Conservation (phyloP, 2,329 filamentous ascomycete genomes). For the Fusarium avenaceum region DNA sequence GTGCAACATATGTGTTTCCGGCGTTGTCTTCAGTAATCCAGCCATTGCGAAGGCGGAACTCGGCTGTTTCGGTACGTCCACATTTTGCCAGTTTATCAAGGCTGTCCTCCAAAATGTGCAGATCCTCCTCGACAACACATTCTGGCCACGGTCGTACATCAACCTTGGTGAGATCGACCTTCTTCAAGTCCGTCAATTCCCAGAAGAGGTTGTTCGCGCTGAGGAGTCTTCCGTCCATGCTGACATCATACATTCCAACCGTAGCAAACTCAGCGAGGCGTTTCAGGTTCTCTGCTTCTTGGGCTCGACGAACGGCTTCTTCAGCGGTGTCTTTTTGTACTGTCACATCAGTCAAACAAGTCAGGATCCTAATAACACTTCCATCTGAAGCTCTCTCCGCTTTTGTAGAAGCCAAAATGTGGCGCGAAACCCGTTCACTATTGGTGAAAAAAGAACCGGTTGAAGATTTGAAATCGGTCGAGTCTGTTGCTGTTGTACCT, state of each 20-base stretch:
- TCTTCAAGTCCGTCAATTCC: conserved; percentile 64
- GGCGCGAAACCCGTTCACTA: conserved; percentile 55
- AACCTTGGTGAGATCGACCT: conserved; percentile 56
- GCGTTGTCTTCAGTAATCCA: conserved; percentile 62
- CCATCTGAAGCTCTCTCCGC: conserved; percentile 61
- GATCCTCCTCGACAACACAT: conserved; percentile 62
- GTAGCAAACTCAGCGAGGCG: conserved; percentile 68
- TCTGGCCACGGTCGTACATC: conserved; percentile 60
- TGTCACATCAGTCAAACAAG: conserved; percentile 66
- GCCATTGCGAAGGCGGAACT: conserved; percentile 63
- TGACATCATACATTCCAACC: conserved; percentile 68
- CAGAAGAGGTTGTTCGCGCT: conserved; percentile 68
- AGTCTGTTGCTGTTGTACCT: background rate
- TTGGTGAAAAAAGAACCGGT: conserved; percentile 30
- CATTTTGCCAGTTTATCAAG: conserved; percentile 57
- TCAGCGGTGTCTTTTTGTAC: conserved; percentile 64
- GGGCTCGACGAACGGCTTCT: conserved; percentile 62
- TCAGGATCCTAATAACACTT: conserved; percentile 60
- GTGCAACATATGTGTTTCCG: conserved; percentile 59
- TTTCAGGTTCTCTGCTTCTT: conserved; percentile 66
- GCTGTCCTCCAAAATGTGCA: conserved; percentile 56
- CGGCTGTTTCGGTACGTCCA: conserved; percentile 60
- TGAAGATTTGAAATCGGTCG: conserved; percentile 38
- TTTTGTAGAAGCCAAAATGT: conserved; percentile 63
- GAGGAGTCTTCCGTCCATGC: conserved; percentile 63